Evolutionary conservation across 192 early-diverging fungal genomes (phyloP).

Genomic region (Podila epicladia): DNA sequence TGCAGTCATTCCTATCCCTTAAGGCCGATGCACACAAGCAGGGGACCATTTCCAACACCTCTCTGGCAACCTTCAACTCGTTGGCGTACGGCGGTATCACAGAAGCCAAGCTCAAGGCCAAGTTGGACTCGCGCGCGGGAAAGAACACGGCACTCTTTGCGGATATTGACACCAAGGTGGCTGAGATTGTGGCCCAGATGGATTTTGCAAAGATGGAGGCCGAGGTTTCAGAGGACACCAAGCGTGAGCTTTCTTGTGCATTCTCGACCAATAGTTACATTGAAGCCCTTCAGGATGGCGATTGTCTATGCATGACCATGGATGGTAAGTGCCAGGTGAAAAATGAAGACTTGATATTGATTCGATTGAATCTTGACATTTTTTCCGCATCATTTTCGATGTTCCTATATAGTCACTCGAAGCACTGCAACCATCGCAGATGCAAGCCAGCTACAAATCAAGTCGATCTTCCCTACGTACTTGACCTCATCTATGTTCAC

Average conservation of each 20-base stretch:
- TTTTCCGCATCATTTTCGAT: not conserved
- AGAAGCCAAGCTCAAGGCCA: slow-evolving; percentile 46
- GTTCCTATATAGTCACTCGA: slow-evolving; percentile 4
- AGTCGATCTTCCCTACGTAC: slow-evolving; percentile 54
- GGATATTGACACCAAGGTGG: slow-evolving; percentile 48
- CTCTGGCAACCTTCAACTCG: slow-evolving; percentile 51
- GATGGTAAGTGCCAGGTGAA: slow-evolving; percentile 29
- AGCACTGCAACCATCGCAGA: slow-evolving; percentile 50
- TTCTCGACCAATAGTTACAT: slow-evolving; percentile 53
- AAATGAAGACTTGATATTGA: not conserved
- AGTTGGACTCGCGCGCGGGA: slow-evolving; percentile 40
- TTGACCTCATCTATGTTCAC: slow-evolving; percentile 55
- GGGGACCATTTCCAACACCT: slow-evolving; percentile 50
- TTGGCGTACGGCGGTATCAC: slow-evolving; percentile 54
- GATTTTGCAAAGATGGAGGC: slow-evolving; percentile 47
- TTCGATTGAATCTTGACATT: not conserved
- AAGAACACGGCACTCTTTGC: slow-evolving; percentile 51
- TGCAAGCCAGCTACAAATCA: slow-evolving; percentile 52
- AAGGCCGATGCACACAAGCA: slow-evolving; percentile 48
- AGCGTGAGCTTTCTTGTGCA: slow-evolving; percentile 40
- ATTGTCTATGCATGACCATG: slow-evolving; percentile 55
- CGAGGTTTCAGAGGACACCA: slow-evolving; percentile 34
- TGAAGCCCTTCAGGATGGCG: slow-evolving; percentile 49
- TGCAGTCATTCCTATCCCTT: slow-evolving; percentile 38
- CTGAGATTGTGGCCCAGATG: slow-evolving; percentile 25